Base-by-base conservation (phyloP, 345 rosid genomes). In the Citrus cavaleriei region DNA sequence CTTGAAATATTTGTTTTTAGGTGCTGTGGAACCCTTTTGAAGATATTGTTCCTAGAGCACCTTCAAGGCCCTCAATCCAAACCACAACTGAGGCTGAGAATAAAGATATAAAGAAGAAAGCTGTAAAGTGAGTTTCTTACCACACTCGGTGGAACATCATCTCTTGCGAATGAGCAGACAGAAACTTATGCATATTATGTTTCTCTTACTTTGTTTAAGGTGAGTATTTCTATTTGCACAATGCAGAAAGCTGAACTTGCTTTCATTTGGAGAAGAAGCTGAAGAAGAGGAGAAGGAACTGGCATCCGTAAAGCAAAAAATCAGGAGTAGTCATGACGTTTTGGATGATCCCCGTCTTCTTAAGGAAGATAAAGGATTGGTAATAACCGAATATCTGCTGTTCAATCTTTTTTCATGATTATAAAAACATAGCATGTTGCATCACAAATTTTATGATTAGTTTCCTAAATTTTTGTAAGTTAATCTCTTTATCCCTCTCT, bases 231-330 rank as follows among this genome's bases (percentile, higher is more conserved):
- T 80, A 5, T 75, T 75, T 87, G 78, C 74, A 68, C n/a, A 65
- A 54, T 88, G 81, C 84, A 96, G 98, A 85, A 93, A 94, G 82
- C 85, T 94, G 84, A 94, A 88, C 84, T 78, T 96, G 85, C 98
- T 96, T 60, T 96, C 99, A 25, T 94, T 94, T 64, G 99, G 99
- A 68, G 99, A 96, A 79, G 99, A 94, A 86, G 99, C 95, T 73
- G 99, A 94, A 85, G 98, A 94, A 83, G 98, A 94, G 80, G 98
- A 93, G 86, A 96, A 92, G 80, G 94, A 91, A 83, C 80, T 96
- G 68, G 93, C 88, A 62, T 81, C 86, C 59, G 86, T 86, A 13
- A 92, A 91, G 82, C 89, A 88, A 85, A 96, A 93, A 87, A 96
- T 93, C 51, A 94, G 85, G 91, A 96, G 98, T 84, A 94, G 99